Conservation (phyloP, 2,329 filamentous ascomycete genomes). For the Cryphonectria radicalis region DNA sequence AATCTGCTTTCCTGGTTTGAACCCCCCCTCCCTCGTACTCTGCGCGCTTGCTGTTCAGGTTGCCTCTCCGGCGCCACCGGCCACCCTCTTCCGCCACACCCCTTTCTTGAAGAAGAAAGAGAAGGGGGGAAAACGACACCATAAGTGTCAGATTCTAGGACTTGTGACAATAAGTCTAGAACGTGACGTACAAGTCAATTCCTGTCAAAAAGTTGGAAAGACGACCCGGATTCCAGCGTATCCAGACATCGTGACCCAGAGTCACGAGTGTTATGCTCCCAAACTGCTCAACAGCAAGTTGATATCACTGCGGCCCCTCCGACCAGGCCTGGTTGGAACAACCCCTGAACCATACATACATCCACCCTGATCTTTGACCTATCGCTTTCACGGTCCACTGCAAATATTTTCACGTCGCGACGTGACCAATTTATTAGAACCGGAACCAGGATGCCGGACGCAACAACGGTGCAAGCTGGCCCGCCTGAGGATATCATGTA, state of each 20-base stretch:
- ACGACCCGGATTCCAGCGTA: neutral
- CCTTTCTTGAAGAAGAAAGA: neutral
- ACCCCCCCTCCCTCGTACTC: conserved; percentile 3
- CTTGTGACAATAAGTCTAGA: neutral
- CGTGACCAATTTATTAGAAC: neutral
- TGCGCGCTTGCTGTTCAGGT: conserved; percentile 2
- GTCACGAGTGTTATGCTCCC: conserved; percentile 7
- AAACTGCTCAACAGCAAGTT: conserved; percentile 21
- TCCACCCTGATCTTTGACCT: conserved; percentile 2
- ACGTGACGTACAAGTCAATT: neutral
- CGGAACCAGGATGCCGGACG: conserved; percentile 25
- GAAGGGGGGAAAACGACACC: neutral
- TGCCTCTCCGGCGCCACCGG: conserved; percentile 14
- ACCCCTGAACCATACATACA: conserved; percentile 11
- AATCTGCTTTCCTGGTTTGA: neutral
- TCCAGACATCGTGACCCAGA: conserved; percentile 4
- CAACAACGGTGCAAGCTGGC: conserved; percentile 9
- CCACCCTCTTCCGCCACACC: conserved; percentile 1
- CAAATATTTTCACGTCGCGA: neutral
- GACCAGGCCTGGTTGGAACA: conserved; percentile 32
- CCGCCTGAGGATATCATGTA: conserved; percentile 22
- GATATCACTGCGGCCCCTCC: conserved; percentile 30
- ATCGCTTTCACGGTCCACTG: neutral
- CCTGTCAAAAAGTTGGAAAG: neutral
- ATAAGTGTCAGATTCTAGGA: neutral